These are phyloP conservation scores for Taiozyma onychis DNA, from an alignment of 1,139 yeast genomes.

Conservation along the genomic window DNA sequence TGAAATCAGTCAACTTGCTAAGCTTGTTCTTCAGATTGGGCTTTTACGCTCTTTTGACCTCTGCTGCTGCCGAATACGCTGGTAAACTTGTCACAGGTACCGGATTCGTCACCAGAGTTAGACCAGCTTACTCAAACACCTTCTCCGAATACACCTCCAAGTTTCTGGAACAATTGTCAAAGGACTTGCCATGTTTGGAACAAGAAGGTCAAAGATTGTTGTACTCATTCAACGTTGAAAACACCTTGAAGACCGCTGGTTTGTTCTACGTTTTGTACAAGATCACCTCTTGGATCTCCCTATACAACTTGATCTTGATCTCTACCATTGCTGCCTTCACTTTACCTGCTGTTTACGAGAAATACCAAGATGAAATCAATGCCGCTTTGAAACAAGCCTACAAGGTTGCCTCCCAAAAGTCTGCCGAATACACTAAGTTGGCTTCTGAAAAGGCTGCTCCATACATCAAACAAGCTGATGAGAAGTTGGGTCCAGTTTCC, in stretches of 20 bases:
- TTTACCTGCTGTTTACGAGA: slow-evolving; percentile 67
- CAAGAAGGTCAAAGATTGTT: slow-evolving; percentile 50
- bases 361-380: slow-evolving; percentile 78
- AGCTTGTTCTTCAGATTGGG: slow-evolving; percentile 55
- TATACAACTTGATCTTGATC: slow-evolving; percentile 59
- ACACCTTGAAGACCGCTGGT: slow-evolving; percentile 71
- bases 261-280: slow-evolving; percentile 58
- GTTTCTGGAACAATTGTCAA: slow-evolving; percentile 37
- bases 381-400: slow-evolving; percentile 56
- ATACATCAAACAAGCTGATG: slow-evolving; percentile 36
- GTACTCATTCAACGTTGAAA: slow-evolving; percentile 61
- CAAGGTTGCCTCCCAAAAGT: slow-evolving; percentile 50
- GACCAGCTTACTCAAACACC: slow-evolving; percentile 37
- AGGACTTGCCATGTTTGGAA: slow-evolving; percentile 34
- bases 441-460: slow-evolving; percentile 52
- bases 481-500: slow-evolving; percentile 59
- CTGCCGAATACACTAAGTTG: slow-evolving; percentile 42
- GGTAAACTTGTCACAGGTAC: slow-evolving; percentile 64
- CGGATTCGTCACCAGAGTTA: slow-evolving; percentile 65
- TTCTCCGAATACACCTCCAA: slow-evolving; percentile 36
- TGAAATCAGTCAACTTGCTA: slow-evolving; percentile 67
- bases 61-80: slow-evolving; percentile 66
- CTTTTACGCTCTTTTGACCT: slow-evolving; percentile 32
- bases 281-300: slow-evolving; percentile 70
- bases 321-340: slow-evolving; percentile 64